Evolutionary conservation across 805 yeast species (phyloP).

Genomic region (Zygosaccharomyces lentus): DNA sequence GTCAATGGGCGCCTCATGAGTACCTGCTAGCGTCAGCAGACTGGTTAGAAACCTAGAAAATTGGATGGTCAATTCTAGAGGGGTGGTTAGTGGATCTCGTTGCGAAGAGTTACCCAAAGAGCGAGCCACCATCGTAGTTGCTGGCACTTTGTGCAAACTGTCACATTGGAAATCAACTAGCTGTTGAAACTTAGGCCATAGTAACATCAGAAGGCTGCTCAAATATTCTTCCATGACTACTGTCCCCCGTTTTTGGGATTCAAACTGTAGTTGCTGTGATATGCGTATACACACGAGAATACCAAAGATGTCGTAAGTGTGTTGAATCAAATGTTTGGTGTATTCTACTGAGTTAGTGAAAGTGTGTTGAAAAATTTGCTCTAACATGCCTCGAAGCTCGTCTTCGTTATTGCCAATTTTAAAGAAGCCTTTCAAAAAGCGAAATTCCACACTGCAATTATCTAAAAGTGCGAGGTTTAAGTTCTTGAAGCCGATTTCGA

Average conservation of each 20-base stretch:
- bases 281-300: conserved; percentile 69
- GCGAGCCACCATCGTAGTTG: conserved; percentile 31
- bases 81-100: conserved; percentile 37
- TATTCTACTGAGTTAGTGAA: conserved; percentile 47
- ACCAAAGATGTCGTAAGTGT: conserved; percentile 71
- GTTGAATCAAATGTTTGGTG: conserved; percentile 39
- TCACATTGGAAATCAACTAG: conserved; percentile 76
- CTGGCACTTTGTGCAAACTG: conserved; percentile 52
- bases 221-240: conserved; percentile 67
- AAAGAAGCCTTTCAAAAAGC: conserved; percentile 70
- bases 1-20: conserved; percentile 31
- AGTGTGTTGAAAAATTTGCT: conserved; percentile 50
- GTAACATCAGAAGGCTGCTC: conserved; percentile 54
- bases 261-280: conserved; percentile 58
- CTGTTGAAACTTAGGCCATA: conserved; percentile 86
- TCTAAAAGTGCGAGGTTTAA: conserved; percentile 71
- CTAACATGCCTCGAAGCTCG: conserved; percentile 44
- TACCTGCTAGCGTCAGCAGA: conserved; percentile 51
- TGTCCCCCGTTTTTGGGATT: conserved; percentile 62
- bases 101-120: conserved; percentile 18
- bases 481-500: conserved; percentile 70
- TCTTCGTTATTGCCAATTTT: conserved; percentile 40
- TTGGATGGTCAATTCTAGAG: conserved; percentile 70
- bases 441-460: conserved; percentile 71
- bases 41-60: conserved; percentile 72